Evolutionary conservation across 352 stramenopile genomes (phyloP).

Genomic region (Phytophthora agathidicida): DNA sequence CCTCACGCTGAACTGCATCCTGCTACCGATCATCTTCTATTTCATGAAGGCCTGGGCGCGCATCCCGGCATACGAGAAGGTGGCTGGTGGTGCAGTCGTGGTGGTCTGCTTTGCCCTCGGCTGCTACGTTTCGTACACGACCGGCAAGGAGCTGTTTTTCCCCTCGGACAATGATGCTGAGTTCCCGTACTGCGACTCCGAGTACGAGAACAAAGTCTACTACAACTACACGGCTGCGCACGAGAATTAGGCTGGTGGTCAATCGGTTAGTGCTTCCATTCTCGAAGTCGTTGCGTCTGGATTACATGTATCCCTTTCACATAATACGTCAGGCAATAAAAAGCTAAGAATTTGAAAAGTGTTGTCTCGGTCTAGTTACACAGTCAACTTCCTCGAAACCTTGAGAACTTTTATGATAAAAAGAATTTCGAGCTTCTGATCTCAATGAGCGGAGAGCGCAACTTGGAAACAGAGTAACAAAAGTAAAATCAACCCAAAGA

Average conservation of each 20-base stretch:
- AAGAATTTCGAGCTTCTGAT: too few species aligned
- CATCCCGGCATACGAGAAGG: constrained; percentile 36
- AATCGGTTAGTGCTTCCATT: too few species aligned
- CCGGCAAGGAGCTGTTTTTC: constrained; percentile 50
- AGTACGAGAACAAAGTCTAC: constrained; percentile 55
- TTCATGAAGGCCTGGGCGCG: constrained; percentile 59
- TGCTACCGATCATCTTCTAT: constrained; percentile 69
- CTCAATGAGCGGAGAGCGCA: too few species aligned
- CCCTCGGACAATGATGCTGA: constrained; percentile 28
- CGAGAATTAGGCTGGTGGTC: background rate
- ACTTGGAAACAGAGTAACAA: too few species aligned
- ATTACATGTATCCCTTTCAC: too few species aligned
- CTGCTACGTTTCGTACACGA: constrained; percentile 44
- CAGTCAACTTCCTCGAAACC: too few species aligned
- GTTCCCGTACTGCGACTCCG: constrained; percentile 57
- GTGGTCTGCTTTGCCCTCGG: constrained; percentile 34
- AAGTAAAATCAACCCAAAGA: too few species aligned
- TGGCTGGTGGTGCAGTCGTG: constrained; percentile 22
- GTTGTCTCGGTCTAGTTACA: too few species aligned
- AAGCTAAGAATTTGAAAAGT: too few species aligned
- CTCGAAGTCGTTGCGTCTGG: too few species aligned
- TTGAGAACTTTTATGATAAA: too few species aligned
- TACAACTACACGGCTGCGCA: constrained; percentile 52
- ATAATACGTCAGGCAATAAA: too few species aligned
- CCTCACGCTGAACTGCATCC: constrained; percentile 62